phyloP scores from a whole-genome alignment of 2,329 filamentous ascomycete species.

The Daldinia sp. region DNA sequence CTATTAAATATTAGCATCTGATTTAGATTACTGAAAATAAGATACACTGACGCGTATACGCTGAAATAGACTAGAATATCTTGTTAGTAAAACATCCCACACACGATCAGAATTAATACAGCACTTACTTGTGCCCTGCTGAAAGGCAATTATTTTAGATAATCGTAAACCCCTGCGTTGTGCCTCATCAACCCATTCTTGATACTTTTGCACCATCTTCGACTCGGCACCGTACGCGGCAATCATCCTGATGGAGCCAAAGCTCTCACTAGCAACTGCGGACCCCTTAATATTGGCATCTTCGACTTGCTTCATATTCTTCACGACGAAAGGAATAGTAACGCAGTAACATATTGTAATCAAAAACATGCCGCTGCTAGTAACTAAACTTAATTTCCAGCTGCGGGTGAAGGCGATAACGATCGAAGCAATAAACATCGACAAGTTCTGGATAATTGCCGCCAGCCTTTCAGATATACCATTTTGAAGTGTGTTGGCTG shows the following conservation, averaged over 20 bases:
- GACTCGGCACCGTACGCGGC: constrained; percentile 68
- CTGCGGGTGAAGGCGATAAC: constrained; percentile 65
- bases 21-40: neutral
- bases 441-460: constrained; percentile 62
- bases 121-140: constrained; percentile 46
- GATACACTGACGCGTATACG: constrained; percentile 41
- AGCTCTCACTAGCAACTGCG: constrained; percentile 67
- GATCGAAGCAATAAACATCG: constrained; percentile 61
- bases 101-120: neutral
- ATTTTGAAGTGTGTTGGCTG: constrained; percentile 68
- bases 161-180: constrained; percentile 45
- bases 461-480: constrained; percentile 71
- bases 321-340: constrained; percentile 64
- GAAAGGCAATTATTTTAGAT: constrained; percentile 42
- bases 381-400: constrained; percentile 68
- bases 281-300: constrained; percentile 66
- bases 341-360: constrained; percentile 60
- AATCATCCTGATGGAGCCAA: constrained; percentile 68
- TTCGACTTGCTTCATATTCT: constrained; percentile 57
- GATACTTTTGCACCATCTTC: constrained; percentile 62
- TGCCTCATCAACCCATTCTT: constrained; percentile 62
- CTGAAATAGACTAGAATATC: constrained; percentile 43
- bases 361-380: constrained; percentile 64
- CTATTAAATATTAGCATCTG: constrained; percentile 32
- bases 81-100: constrained; percentile 29